Evolutionary conservation across 192 early-diverging fungal species (phyloP), one percentile per base, ranked within the genome.

Genomic region (Linnemannia schmuckeri): DNA sequence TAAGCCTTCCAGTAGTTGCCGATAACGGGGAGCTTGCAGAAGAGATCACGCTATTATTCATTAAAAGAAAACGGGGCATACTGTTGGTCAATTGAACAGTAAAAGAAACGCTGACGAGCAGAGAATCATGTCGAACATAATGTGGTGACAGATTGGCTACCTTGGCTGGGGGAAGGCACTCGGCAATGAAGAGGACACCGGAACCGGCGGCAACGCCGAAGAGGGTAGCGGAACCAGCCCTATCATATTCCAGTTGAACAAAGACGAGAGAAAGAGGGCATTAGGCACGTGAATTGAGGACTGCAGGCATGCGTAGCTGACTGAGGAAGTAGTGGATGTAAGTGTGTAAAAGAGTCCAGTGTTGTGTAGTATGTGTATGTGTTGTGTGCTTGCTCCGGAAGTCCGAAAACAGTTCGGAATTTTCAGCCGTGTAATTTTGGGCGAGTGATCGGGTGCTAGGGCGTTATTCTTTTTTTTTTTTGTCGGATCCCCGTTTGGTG

Each of bases 141-240:
- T 20, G 0, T 55, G 5, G 55, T 38, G 24, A 42, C 42, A 3
- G 52, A 7, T 61, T 9, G 2, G 6, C 17, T 81, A 87, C 85
- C 85, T 87, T 87, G 63, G 85, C 85, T 78, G 85, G 85, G 80
- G 85, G 85, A 57, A 87, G 80, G 85, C 85, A 87, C 80, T 87
- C 85, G 71, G 76, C 85, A 74, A 87, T 18, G 80, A 87, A 87
- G 79, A 87, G 80, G 46, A 81, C 85, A 81, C 72, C 85, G 42
- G 85, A 76, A 63, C 85, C 85, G 35, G 79, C 72, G 38, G 85
- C 85, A 68, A 87, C 79, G 71, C 85, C 85, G 68, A 87, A 81
- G 70, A 76, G 85, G 66, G 76, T 54, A 71, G 54, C 49, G 49
- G 61, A 70, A 13, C 79, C 85, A 78, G 85, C 57, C 85, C 85